A percentile compares a stretch with the other conserved stretches of the same genome.
Conservation (phyloP, 2,329 filamentous ascomycete genomes). For the Fusarium piperis region DNA sequence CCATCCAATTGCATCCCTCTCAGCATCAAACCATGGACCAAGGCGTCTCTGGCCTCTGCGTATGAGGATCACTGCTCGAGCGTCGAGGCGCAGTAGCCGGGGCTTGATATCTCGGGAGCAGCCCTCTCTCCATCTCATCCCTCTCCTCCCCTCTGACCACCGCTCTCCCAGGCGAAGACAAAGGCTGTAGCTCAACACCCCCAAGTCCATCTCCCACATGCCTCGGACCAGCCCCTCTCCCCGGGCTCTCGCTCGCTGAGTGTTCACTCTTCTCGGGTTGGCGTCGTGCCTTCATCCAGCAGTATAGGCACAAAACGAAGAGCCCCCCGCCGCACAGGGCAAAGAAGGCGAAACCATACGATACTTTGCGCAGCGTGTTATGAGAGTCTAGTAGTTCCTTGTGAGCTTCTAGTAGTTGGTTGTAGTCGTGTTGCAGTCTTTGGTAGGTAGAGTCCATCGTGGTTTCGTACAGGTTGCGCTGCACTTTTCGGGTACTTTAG, state of each 20-base stretch:
- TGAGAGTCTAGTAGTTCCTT: background rate
- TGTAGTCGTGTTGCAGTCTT: background rate
- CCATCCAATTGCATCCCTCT: background rate
- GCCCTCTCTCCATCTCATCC: background rate
- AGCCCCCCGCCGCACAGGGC: background rate
- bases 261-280: background rate
- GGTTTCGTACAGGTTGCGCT: background rate
- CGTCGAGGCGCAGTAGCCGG: background rate
- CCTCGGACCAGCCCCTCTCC: no score
- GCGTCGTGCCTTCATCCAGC: background rate
- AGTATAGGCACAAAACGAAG: background rate
- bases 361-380: background rate
- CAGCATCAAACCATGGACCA: background rate
- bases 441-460: background rate
- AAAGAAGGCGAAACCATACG: background rate
- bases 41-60: background rate
- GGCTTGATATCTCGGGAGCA: background rate
- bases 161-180: background rate
- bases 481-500: background rate
- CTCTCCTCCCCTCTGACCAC: background rate
- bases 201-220: background rate
- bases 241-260: background rate
- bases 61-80: background rate
- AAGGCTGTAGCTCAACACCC: background rate
- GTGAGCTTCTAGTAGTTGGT: background rate